Percentiles rank a stretch among this genome's conserved stretches.
Evolutionary conservation across 768 basidiomycete genomes (phyloP).

Genomic region (Mycena epipterygia): DNA sequence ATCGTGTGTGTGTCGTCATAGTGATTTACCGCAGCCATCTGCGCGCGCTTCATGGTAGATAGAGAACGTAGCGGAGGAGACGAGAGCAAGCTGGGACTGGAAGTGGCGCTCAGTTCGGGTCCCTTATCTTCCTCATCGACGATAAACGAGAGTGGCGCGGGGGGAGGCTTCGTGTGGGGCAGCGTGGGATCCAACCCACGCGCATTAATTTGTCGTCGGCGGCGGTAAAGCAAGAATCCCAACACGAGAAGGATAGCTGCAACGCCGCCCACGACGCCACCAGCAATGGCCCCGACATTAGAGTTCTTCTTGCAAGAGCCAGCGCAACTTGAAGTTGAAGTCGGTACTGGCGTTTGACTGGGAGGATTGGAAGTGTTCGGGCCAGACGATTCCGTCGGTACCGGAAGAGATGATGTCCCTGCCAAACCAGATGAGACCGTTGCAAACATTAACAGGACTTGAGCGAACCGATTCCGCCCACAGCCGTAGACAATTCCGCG

Average conservation of each 20-base stretch:
- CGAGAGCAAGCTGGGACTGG: neutral
- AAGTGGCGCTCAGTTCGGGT: neutral
- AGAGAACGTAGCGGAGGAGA: neutral
- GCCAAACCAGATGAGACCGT: neutral
- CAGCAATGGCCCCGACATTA: neutral
- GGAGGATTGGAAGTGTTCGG: neutral
- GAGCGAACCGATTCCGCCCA: neutral
- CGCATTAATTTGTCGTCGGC: neutral
- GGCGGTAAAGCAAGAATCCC: neutral
- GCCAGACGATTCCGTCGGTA: neutral
- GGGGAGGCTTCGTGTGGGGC: neutral
- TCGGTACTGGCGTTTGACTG: neutral
- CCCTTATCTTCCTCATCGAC: neutral
- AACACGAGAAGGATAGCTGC: neutral
- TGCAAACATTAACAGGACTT: neutral
- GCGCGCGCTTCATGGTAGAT: neutral
- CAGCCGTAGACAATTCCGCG: neutral
- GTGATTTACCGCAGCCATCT: neutral
- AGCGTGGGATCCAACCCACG: neutral
- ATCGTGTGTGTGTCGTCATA: neutral
- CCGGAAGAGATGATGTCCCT: neutral
- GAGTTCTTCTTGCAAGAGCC: neutral
- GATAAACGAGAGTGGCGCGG: neutral
- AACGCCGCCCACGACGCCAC: neutral
- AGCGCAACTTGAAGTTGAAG: neutral